phyloP scores from a whole-genome alignment of 192 early-diverging fungal species.

The Gaertneriomyces sp. region DNA sequence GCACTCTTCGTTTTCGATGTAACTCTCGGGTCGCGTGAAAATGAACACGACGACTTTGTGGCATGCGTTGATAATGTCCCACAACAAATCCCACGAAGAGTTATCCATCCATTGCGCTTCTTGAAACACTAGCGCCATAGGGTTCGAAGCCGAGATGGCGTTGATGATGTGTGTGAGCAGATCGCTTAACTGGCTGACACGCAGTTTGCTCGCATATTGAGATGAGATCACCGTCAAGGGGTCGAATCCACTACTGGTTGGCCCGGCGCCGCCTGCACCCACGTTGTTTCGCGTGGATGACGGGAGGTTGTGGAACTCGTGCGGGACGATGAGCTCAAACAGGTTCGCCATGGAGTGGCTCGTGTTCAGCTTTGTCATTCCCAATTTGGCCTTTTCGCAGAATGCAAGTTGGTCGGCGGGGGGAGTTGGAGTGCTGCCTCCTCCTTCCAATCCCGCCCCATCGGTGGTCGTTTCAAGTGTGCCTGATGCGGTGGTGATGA shows the following conservation, averaged over 20 bases:
- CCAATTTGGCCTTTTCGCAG: too few species aligned
- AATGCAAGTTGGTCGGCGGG: too few species aligned
- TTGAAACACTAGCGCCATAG: conserved; percentile 38
- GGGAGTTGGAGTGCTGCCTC: too few species aligned
- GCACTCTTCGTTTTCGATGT: conserved; percentile 39
- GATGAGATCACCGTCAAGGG: background rate
- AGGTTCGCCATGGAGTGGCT: conserved; percentile 4
- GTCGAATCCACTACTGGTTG: too few species aligned
- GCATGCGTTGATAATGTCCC: conserved; percentile 33
- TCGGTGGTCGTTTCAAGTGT: too few species aligned
- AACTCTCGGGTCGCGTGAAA: conserved; percentile 39
- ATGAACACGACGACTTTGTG: conserved; percentile 29
- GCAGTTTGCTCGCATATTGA: background rate
- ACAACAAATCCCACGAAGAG: conserved; percentile 44
- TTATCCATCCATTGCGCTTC: conserved; percentile 51
- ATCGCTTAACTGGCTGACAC: conserved; percentile 42
- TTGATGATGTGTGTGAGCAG: conserved; percentile 34
- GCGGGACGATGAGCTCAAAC: conserved; percentile 37
- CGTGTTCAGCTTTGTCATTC: conserved; percentile 8
- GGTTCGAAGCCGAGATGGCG: conserved; percentile 29
- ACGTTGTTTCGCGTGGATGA: background rate
- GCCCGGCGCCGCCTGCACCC: too few species aligned
- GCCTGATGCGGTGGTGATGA: too few species aligned
- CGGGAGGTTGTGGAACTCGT: conserved; percentile 26
- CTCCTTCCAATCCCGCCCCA: too few species aligned